Conservation (phyloP, 768 basidiomycete species). For the Psilocybe cyanescens region DNA sequence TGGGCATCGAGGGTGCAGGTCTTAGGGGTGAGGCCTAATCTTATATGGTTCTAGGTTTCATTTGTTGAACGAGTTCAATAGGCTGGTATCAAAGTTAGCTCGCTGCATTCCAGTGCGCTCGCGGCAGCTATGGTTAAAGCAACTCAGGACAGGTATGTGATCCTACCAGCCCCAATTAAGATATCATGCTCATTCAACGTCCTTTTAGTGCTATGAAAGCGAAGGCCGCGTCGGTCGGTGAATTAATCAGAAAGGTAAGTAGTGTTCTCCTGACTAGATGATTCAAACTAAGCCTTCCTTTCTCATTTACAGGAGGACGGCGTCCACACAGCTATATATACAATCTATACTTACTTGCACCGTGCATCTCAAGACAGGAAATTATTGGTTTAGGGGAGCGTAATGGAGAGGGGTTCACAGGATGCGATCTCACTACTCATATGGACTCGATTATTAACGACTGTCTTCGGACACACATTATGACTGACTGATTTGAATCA, state of each 20-base stretch:
- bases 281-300: not conserved
- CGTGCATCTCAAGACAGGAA: constrained; percentile 22
- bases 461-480: not conserved
- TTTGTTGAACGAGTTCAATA: constrained; percentile 18
- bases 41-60: constrained; percentile 3
- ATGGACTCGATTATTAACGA: not conserved
- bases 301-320: constrained; percentile 52
- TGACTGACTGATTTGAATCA: not conserved
- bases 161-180: not conserved
- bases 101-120: constrained; percentile 49
- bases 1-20: constrained; percentile 68
- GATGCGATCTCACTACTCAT: not conserved
- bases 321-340: constrained; percentile 56
- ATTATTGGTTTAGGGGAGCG: not conserved
- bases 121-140: constrained; percentile 58
- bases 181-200: no score
- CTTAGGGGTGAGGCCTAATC: constrained; percentile 50
- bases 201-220: constrained; percentile 56
- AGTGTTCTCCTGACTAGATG: not conserved
- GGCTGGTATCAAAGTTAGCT: constrained; percentile 56
- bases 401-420: not conserved
- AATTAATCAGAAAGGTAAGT: constrained; percentile 37
- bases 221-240: constrained; percentile 50
- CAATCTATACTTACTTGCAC: constrained; percentile 57
- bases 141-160: constrained; percentile 51